Conservation (phyloP, 2,329 filamentous ascomycete species). For the Pseudopyrenochaeta lycopersici region DNA sequence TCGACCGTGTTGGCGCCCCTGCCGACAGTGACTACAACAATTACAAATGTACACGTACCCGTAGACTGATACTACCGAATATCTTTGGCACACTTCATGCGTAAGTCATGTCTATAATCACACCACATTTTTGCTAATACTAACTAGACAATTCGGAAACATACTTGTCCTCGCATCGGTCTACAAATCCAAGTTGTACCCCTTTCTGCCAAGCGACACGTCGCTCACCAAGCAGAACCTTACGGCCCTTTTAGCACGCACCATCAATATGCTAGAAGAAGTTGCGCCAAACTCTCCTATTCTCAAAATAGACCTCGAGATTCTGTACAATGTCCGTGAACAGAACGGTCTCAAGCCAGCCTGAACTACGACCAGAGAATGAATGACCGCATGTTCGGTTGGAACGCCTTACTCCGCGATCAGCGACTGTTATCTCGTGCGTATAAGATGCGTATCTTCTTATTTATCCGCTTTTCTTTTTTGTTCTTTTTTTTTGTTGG, state of each 20-base stretch:
- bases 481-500: constrained; percentile 16
- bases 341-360: constrained; percentile 25
- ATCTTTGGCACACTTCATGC: too few species aligned
- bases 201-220: too few species aligned
- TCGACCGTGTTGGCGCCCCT: too few species aligned
- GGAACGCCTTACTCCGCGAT: too few species aligned
- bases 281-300: too few species aligned
- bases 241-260: too few species aligned
- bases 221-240: too few species aligned
- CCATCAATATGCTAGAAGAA: too few species aligned
- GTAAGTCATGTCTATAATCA: too few species aligned
- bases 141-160: constrained; percentile 89
- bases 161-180: constrained; percentile 88
- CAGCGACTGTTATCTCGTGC: too few species aligned
- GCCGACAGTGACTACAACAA: constrained; percentile 31
- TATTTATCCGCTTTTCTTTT: constrained; percentile 14
- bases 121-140: constrained; percentile 22
- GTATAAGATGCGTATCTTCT: too few species aligned
- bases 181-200: constrained; percentile 65
- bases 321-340: constrained; percentile 63
- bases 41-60: constrained; percentile 66
- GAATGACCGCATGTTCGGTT: neutral
- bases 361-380: neutral
- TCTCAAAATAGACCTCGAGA: constrained; percentile 75
- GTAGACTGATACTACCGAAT: constrained; percentile 83